phyloP scores from a whole-genome alignment of 306 rosid genomes.

The Vigna angularis region DNA sequence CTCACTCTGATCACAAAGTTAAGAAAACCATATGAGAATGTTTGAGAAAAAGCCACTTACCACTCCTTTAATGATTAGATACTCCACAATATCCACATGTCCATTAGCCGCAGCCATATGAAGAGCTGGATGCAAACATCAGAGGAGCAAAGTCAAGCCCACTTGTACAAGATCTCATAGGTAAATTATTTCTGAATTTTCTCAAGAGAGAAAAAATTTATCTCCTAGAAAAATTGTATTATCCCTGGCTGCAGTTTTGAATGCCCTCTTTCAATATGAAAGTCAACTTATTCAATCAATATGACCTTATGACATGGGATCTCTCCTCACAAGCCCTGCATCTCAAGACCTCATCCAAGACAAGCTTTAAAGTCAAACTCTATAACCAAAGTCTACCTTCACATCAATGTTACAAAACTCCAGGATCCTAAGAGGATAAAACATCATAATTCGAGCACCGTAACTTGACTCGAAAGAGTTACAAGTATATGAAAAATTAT shows the following conservation, averaged over 20 bases:
- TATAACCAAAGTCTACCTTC: not conserved
- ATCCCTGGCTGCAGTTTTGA: not conserved
- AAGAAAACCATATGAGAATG: not conserved
- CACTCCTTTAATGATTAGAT: slow-evolving; percentile 74
- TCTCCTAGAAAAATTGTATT: not conserved
- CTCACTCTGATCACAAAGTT: not conserved
- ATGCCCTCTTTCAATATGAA: not conserved
- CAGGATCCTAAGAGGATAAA: too few species aligned
- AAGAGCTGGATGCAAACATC: slow-evolving; percentile 65
- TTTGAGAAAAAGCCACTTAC: slow-evolving; percentile 53
- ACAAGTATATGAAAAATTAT: too few species aligned
- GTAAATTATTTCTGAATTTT: not conserved
- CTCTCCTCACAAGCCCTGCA: slow-evolving; percentile 2
- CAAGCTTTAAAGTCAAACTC: not conserved
- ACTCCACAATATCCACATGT: slow-evolving; percentile 69
- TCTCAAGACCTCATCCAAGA: not conserved
- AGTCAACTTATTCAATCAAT: slow-evolving; percentile 1
- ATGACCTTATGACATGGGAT: not conserved
- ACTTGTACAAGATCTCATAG: not conserved
- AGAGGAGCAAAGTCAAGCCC: slow-evolving; percentile 34
- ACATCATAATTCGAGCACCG: too few species aligned
- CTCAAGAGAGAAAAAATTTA: not conserved
- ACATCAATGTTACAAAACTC: too few species aligned
- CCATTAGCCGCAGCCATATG: slow-evolving; percentile 99
- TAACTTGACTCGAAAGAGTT: too few species aligned